Percentiles rank a stretch among this genome's conserved stretches.
These are phyloP conservation scores for Colletotrichum sp. DNA, from an alignment of 2,329 filamentous ascomycete genomes.

Conservation along the genomic window DNA sequence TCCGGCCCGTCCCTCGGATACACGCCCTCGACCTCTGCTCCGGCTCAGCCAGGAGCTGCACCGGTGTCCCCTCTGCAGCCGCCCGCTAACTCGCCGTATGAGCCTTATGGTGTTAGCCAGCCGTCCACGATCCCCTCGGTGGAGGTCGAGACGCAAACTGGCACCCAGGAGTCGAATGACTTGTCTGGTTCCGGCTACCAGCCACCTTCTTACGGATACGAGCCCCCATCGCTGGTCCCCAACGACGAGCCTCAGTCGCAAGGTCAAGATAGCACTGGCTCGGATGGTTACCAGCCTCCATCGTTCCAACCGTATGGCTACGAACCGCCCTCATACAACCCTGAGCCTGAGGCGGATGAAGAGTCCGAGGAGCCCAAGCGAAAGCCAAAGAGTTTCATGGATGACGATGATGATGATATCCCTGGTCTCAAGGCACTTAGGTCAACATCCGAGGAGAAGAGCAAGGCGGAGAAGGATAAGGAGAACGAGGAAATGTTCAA, in stretches of 20 bases:
- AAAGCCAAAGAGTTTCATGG: slow-evolving; percentile 81
- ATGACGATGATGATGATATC: slow-evolving; percentile 79
- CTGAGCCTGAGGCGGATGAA: slow-evolving; percentile 53
- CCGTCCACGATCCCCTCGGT: not conserved
- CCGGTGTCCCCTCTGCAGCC: slow-evolving; percentile 1
- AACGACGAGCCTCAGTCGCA: slow-evolving; percentile 32
- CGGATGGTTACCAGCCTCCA: slow-evolving; percentile 63
- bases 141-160: not conserved
- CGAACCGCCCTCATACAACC: slow-evolving; percentile 63
- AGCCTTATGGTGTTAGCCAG: slow-evolving; percentile 20
- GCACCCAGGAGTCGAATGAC: slow-evolving; percentile 1
- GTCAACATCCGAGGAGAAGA: slow-evolving; percentile 57
- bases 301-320: slow-evolving; percentile 66
- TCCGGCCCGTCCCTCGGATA: slow-evolving; percentile 34
- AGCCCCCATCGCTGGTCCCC: slow-evolving; percentile 46
- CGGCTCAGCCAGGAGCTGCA: not conserved
- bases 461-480: slow-evolving; percentile 71
- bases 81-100: slow-evolving; percentile 14
- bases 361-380: slow-evolving; percentile 59
- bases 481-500: slow-evolving; percentile 87
- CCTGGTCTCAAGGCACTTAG: slow-evolving; percentile 46
- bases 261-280: slow-evolving; percentile 33
- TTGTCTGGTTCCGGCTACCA: slow-evolving; percentile 43
- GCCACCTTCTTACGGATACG: slow-evolving; percentile 55
- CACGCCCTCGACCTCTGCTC: slow-evolving; percentile 15